Evolutionary conservation across 495 filamentous ascomycete species (phyloP).

Genomic region (Clavariopsis aquatica): DNA sequence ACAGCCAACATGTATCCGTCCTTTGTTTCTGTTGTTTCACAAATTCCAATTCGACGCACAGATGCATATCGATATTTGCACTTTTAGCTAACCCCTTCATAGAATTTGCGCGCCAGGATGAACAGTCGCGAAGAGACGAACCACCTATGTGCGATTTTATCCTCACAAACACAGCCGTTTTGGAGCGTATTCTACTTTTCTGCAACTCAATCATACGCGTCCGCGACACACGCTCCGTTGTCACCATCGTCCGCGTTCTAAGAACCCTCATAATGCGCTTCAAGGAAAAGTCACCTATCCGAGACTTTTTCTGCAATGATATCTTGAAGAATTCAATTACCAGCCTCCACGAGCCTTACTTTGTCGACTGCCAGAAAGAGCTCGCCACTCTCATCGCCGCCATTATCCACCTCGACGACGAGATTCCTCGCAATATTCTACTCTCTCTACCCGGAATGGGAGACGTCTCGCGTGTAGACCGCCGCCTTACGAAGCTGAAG

Average conservation of each 20-base stretch:
- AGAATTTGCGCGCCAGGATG: slow-evolving; percentile 20
- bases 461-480: slow-evolving; percentile 60
- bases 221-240: slow-evolving; percentile 86
- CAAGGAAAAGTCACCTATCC: slow-evolving; percentile 52
- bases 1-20: too few relatives aligned
- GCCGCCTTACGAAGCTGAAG: slow-evolving; percentile 58
- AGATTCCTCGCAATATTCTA: slow-evolving; percentile 59
- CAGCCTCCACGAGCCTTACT: slow-evolving; percentile 90
- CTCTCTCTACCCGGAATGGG: slow-evolving; percentile 61
- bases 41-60: background rate
- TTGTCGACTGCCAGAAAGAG: slow-evolving; percentile 94
- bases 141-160: slow-evolving; percentile 59
- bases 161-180: slow-evolving; percentile 71
- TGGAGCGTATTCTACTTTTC: slow-evolving; percentile 87
- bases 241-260: slow-evolving; percentile 70
- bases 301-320: slow-evolving; percentile 86
- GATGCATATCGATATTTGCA: background rate
- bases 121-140: slow-evolving; percentile 11
- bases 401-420: slow-evolving; percentile 72
- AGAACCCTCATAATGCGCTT: slow-evolving; percentile 33
- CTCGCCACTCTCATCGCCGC: slow-evolving; percentile 83
- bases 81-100: background rate
- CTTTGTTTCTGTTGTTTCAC: background rate
- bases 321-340: slow-evolving; percentile 81
- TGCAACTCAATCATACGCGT: slow-evolving; percentile 87